Conservation (phyloP, 345 rosid species). For the Boechera divaricarpa region DNA sequence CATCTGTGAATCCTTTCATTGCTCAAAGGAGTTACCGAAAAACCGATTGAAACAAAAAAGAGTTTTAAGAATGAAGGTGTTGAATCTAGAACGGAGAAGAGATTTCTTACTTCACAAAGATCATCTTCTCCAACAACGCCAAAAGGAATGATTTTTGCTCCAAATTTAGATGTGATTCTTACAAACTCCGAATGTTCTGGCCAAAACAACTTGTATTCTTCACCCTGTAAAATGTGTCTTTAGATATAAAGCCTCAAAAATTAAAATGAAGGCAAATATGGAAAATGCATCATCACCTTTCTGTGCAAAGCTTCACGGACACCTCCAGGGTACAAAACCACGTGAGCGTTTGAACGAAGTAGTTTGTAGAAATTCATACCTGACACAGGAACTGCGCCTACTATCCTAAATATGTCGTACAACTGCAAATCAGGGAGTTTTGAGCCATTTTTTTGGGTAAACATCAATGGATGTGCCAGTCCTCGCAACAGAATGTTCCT, state of each 20-base stretch:
- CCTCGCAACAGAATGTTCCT: slow-evolving; percentile 69
- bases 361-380: slow-evolving; percentile 63
- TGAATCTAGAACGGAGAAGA: background rate
- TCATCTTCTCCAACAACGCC: slow-evolving; percentile 85
- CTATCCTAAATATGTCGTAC: slow-evolving; percentile 51
- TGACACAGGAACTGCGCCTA: slow-evolving; percentile 81
- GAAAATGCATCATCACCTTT: slow-evolving; percentile 51
- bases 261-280: slow-evolving; percentile 29
- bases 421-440: slow-evolving; percentile 43
- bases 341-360: slow-evolving; percentile 68
- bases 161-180: slow-evolving; percentile 74
- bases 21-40: background rate
- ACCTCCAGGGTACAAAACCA: slow-evolving; percentile 74
- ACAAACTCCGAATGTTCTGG: slow-evolving; percentile 76
- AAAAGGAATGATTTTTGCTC: slow-evolving; percentile 79
- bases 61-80: too few species aligned
- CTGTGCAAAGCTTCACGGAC: slow-evolving; percentile 74
- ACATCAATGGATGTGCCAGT: slow-evolving; percentile 69
- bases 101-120: slow-evolving; percentile 56
- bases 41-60: background rate
- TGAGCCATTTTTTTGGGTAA: slow-evolving; percentile 49
- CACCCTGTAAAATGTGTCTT: slow-evolving; percentile 57
- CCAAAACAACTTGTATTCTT: slow-evolving; percentile 76
- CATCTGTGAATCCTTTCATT: background rate
- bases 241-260: background rate